Conservation (phyloP, 2,329 filamentous ascomycete species). For the Periconia sp. region DNA sequence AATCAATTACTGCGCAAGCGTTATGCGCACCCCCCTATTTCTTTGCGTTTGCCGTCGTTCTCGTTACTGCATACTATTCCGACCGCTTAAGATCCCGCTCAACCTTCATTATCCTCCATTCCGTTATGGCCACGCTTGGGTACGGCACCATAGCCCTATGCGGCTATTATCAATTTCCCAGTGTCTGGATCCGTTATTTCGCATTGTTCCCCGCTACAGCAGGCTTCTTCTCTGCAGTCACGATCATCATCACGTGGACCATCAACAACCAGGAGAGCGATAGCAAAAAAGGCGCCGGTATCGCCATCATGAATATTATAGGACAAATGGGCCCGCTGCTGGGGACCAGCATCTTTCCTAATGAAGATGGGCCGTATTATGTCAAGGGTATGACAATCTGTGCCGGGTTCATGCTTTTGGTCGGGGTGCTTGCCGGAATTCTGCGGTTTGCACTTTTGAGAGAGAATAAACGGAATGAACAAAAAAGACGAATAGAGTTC, state of each 20-base stretch:
- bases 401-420: slow-evolving; percentile 52
- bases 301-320: slow-evolving; percentile 78
- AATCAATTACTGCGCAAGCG: slow-evolving; percentile 68
- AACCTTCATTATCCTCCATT: slow-evolving; percentile 68
- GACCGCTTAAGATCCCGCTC: slow-evolving; percentile 67
- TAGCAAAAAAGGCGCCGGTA: slow-evolving; percentile 70
- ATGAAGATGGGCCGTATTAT: slow-evolving; percentile 53
- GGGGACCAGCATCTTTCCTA: slow-evolving; percentile 58
- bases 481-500: slow-evolving; percentile 19
- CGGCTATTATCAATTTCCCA: slow-evolving; percentile 43
- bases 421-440: slow-evolving; percentile 45
- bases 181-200: slow-evolving; percentile 61
- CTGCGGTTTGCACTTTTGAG: slow-evolving; percentile 46
- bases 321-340: slow-evolving; percentile 75
- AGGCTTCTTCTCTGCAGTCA: slow-evolving; percentile 85
- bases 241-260: slow-evolving; percentile 83
- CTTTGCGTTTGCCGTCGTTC: slow-evolving; percentile 69
- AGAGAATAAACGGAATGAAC: slow-evolving; percentile 23
- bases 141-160: slow-evolving; percentile 64
- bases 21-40: slow-evolving; percentile 82
- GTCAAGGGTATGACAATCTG: slow-evolving; percentile 54
- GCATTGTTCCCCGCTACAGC: slow-evolving; percentile 76
- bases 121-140: slow-evolving; percentile 65
- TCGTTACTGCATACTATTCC: slow-evolving; percentile 71
- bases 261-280: slow-evolving; percentile 80